Percentiles rank a stretch among this genome's conserved stretches.
phyloP scores from a whole-genome alignment of 495 filamentous ascomycete genomes.

The Penicillium manginii region DNA sequence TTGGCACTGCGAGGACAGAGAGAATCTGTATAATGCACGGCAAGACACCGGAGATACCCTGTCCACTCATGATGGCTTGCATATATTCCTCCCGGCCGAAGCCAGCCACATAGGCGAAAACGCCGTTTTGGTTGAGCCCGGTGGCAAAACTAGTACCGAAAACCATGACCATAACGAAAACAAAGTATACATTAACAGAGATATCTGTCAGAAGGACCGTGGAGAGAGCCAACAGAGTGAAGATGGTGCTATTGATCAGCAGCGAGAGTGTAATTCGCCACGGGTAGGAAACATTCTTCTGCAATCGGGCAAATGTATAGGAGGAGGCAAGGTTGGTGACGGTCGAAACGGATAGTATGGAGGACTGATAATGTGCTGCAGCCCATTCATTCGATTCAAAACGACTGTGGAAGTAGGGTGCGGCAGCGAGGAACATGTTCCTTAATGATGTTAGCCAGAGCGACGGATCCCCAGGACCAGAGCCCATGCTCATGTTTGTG shows the following conservation, averaged over 20 bases:
- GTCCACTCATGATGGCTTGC: conserved; percentile 94
- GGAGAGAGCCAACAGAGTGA: conserved; percentile 77
- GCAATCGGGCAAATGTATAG: conserved; percentile 74
- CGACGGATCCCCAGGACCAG: background rate
- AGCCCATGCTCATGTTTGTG: background rate
- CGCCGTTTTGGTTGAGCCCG: conserved; percentile 89
- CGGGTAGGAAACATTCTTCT: conserved; percentile 80
- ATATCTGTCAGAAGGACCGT: conserved; percentile 66
- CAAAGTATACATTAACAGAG: conserved; percentile 69
- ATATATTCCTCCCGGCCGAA: conserved; percentile 86
- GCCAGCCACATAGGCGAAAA: conserved; percentile 86
- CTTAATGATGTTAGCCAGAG: conserved; percentile 41
- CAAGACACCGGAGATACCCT: conserved; percentile 89
- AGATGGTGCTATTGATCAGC: conserved; percentile 70
- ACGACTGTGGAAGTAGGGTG: conserved; percentile 87
- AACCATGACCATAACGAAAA: conserved; percentile 84
- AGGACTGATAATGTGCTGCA: conserved; percentile 78
- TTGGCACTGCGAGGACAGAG: conserved; percentile 72
- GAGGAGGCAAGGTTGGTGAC: conserved; percentile 76
- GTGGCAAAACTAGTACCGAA: conserved; percentile 74
- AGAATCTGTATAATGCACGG: conserved; percentile 84
- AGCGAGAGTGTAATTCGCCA: conserved; percentile 77
- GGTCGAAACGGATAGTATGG: conserved; percentile 84
- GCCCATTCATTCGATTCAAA: conserved; percentile 74
- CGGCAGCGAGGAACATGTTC: conserved; percentile 98